Evolutionary conservation across 306 rosid species (phyloP), one percentile per base, ranked within the genome.

Genomic region (Mucuna pruriens): DNA sequence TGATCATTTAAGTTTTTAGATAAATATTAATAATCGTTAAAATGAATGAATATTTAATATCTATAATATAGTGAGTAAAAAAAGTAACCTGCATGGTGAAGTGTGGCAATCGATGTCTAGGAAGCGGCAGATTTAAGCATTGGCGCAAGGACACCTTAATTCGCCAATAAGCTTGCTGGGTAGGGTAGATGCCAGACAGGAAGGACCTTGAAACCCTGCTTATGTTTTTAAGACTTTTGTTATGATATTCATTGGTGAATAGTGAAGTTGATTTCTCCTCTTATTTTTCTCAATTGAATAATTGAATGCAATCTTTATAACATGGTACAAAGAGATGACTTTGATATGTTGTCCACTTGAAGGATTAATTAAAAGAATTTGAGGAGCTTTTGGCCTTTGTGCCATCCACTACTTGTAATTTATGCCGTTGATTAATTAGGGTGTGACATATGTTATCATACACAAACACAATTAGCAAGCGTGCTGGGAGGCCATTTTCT

Each of bases 81-180:
- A n/a, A n/a, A n/a, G n/a, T n/a, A n/a, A 36, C 40, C 40, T 36
- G 2, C 5, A 36, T 36, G 55, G 42, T 75, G 29, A 67, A 42
- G 51, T 83, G 66, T 58, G 68, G 10, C 26, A 74, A 63, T 69
- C 57, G 81, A 36, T 86, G 84, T 78, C 33, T 58, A 49, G 87
- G 87, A 79, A 73, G 87, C 89, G 79, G 87, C 86, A 77, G 33
- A 79, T 75, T 71, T 16, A 86, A 88, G 93, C 86, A 88, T 86
- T 22, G 42, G 19, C 9, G 29, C 42, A 75, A 69, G 55, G 78
- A 79, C 52, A 68, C 25, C 57, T 74, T 52, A 78, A 70, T 68
- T 84, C 3, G 61, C 25, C 33, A 67, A 36, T 46, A 77, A 77
- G 75, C 23, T 39, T 77, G 60, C 61, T 60, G 44, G 78, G 83